Conservation (phyloP, 73 alveolate genomes). For the Paramecium primaurelia region DNA sequence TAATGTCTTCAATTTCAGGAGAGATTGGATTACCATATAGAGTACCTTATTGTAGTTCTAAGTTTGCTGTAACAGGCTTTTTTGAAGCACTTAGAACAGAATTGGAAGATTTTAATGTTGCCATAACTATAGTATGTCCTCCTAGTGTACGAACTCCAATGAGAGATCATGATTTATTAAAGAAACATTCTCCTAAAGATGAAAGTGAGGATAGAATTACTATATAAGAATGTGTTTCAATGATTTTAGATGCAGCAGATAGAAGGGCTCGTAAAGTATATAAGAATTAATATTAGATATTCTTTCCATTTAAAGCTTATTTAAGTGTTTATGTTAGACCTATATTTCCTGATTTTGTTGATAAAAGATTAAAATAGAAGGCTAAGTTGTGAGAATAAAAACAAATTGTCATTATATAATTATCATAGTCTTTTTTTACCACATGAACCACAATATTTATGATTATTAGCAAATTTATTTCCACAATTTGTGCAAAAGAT, state of each 20-base stretch:
- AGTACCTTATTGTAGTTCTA: conserved; percentile 82
- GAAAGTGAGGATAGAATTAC: conserved; percentile 71
- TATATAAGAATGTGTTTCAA: conserved; percentile 68
- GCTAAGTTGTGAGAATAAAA: conserved; percentile 69
- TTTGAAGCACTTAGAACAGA: conserved; percentile 82
- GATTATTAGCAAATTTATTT: not conserved
- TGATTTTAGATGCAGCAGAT: conserved; percentile 77
- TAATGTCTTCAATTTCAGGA: conserved; percentile 82
- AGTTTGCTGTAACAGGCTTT: conserved; percentile 85
- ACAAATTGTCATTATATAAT: not conserved
- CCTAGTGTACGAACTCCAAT: conserved; percentile 63
- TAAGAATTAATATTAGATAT: not conserved
- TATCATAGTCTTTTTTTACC: conserved; percentile 39
- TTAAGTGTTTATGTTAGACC: conserved; percentile 73
- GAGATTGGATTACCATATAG: conserved; percentile 80
- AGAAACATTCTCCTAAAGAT: conserved; percentile 54
- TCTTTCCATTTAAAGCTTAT: conserved; percentile 79
- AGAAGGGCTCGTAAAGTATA: conserved; percentile 71
- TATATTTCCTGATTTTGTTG: conserved; percentile 73
- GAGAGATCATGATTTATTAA: conserved; percentile 60
- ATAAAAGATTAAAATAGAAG: conserved; percentile 60
- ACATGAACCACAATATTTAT: conserved; percentile 37
- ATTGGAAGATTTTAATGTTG: conserved; percentile 63
- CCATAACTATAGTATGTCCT: conserved; percentile 82
- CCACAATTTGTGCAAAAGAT: conserved; percentile 33